Percentiles rank a stretch among this genome's conserved stretches.
phyloP scores from a whole-genome alignment of 1,139 yeast species.

The Geotrichum reessii region DNA sequence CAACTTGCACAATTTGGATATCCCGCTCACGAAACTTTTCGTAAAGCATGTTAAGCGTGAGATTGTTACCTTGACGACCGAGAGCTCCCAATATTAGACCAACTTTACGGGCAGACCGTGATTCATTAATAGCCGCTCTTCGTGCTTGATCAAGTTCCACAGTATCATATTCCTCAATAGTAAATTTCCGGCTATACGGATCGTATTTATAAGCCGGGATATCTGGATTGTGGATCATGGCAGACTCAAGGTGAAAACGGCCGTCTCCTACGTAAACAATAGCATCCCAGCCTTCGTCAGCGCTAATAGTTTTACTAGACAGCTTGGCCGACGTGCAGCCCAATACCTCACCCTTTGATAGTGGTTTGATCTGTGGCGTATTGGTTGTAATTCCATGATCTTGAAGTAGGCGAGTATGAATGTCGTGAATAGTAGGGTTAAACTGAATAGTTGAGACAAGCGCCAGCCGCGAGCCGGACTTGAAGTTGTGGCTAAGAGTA shows the following conservation, averaged over 20 bases:
- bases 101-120: conserved; percentile 55
- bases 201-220: conserved; percentile 91
- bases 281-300: conserved; percentile 58
- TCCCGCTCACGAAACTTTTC: conserved; percentile 48
- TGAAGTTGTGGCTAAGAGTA: conserved; percentile 68
- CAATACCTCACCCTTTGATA: conserved; percentile 91
- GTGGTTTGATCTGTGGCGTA: conserved; percentile 89
- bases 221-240: conserved; percentile 95
- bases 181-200: conserved; percentile 88
- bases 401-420: conserved; percentile 47
- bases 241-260: conserved; percentile 87
- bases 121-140: conserved; percentile 62
- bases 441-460: conserved; percentile 94
- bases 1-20: conserved; percentile 68
- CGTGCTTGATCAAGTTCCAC: conserved; percentile 71
- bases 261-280: conserved; percentile 96
- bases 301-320: conserved; percentile 23
- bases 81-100: conserved; percentile 92
- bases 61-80: conserved; percentile 91
- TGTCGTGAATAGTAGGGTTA: conserved; percentile 85
- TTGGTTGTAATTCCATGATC: conserved; percentile 41
- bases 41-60: conserved; percentile 65
- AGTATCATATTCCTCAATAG: conserved; percentile 83
- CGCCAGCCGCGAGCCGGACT: conserved; percentile 58
- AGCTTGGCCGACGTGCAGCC: conserved; percentile 93